phyloP scores from a whole-genome alignment of 495 filamentous ascomycete species.

The Aspergillus heteromorphus region DNA sequence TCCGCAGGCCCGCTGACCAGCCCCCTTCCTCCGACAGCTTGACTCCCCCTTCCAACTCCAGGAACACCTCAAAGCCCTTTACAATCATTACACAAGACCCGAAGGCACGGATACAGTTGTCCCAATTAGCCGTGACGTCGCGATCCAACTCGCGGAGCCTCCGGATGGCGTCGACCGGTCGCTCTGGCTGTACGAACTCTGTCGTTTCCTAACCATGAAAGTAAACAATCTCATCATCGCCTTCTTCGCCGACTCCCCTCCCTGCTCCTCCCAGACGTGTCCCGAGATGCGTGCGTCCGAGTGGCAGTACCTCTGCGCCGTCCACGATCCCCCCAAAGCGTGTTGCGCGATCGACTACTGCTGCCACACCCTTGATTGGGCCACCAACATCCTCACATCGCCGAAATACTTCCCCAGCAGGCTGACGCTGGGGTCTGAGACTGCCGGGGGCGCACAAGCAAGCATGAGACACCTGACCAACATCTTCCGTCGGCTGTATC shows the following conservation, averaged over 20 bases:
- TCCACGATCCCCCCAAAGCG: slow-evolving; percentile 88
- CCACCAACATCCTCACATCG: slow-evolving; percentile 81
- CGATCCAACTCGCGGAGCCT: slow-evolving; percentile 65
- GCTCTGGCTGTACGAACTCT: slow-evolving; percentile 96
- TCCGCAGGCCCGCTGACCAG: slow-evolving; percentile 17
- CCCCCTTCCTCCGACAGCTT: slow-evolving; percentile 46
- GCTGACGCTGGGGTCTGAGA: slow-evolving; percentile 64
- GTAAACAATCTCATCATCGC: slow-evolving; percentile 86
- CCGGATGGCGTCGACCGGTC: slow-evolving; percentile 75
- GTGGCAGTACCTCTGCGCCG: slow-evolving; percentile 98
- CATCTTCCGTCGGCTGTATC: slow-evolving; percentile 87
- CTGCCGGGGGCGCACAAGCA: slow-evolving; percentile 51
- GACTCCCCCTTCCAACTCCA: slow-evolving; percentile 98
- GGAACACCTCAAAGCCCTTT: slow-evolving; percentile 90
- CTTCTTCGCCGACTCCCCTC: slow-evolving; percentile 82
- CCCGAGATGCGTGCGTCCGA: slow-evolving; percentile 97
- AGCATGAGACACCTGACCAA: slow-evolving; percentile 82
- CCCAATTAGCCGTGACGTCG: slow-evolving; percentile 69
- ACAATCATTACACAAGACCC: slow-evolving; percentile 70
- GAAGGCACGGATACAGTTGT: slow-evolving; percentile 48
- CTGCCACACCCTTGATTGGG: slow-evolving; percentile 97
- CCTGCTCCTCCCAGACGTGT: slow-evolving; percentile 81
- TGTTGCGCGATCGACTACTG: slow-evolving; percentile 99
- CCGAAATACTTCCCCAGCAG: slow-evolving; percentile 89
- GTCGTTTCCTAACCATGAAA: slow-evolving; percentile 88